Conservation (phyloP, 2,329 filamentous ascomycete species). For the Fusarium austroafricanum region DNA sequence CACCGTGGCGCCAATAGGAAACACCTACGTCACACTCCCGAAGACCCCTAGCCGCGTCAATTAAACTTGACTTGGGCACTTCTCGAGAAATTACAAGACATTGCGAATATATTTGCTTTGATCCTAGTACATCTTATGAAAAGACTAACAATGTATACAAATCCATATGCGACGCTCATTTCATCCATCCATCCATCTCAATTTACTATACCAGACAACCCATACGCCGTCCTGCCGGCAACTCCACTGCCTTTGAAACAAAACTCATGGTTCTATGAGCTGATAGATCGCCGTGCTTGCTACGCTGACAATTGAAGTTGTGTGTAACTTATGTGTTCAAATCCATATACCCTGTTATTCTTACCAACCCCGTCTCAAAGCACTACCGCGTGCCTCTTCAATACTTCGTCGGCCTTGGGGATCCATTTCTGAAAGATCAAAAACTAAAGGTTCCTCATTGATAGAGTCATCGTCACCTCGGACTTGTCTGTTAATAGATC, state of each 20-base stretch:
- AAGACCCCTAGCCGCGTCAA: slow-evolving; percentile 21
- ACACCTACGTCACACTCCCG: slow-evolving; percentile 28
- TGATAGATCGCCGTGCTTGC: slow-evolving; percentile 1
- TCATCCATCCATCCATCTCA: slow-evolving; percentile 12
- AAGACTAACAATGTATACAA: slow-evolving; percentile 11
- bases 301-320: slow-evolving; percentile 7
- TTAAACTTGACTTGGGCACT: background rate
- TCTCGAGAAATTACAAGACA: too few species aligned
- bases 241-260: slow-evolving; percentile 31
- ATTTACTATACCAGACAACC: slow-evolving; percentile 21
- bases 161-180: slow-evolving; percentile 28
- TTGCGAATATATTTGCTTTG: too few species aligned
- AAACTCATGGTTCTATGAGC: slow-evolving; percentile 18
- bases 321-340: slow-evolving; percentile 15
- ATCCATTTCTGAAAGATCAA: slow-evolving; percentile 79
- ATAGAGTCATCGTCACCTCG: slow-evolving; percentile 62
- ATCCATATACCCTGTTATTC: slow-evolving; percentile 17
- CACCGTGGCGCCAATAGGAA: slow-evolving; percentile 8
- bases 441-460: slow-evolving; percentile 77
- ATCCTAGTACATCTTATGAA: too few species aligned
- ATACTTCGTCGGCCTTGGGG: slow-evolving; percentile 67
- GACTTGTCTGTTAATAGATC: slow-evolving; percentile 53
- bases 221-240: slow-evolving; percentile 32
- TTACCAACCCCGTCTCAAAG: slow-evolving; percentile 54
- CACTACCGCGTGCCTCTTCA: slow-evolving; percentile 62